phyloP scores from a whole-genome alignment of 345 rosid genomes.

The sweet orange (Citrus sinensis) region DNA sequence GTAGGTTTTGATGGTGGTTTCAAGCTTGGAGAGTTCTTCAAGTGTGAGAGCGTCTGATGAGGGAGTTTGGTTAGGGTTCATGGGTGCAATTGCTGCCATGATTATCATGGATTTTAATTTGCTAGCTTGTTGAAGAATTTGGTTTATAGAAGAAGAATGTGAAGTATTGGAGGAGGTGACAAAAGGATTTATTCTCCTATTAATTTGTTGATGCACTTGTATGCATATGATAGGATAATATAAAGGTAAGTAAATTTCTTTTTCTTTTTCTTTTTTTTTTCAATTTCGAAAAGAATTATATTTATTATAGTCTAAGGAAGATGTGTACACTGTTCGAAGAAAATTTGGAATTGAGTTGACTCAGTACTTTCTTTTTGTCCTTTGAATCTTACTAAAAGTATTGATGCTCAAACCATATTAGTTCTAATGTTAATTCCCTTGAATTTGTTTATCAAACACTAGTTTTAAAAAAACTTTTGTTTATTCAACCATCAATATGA shows the following conservation, averaged over 20 bases:
- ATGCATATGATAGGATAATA: not conserved
- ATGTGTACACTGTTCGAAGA: not conserved
- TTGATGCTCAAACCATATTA: too few relatives aligned
- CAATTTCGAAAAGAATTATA: not conserved
- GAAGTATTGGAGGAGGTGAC: not conserved
- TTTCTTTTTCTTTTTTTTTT: too few relatives aligned
- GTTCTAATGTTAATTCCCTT: not conserved
- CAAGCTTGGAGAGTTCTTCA: not conserved
- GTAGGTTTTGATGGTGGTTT: slow-evolving; percentile 5
- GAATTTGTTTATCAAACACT: not conserved
- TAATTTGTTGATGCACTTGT: not conserved
- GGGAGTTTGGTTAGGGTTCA: not conserved
- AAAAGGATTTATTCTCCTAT: not conserved
- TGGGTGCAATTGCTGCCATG: not conserved
- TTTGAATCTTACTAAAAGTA: not conserved
- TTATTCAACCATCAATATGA: too few relatives aligned
- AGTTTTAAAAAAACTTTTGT: too few relatives aligned
- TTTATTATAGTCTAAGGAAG: not conserved
- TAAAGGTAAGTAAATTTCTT: not conserved
- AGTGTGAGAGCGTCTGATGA: not conserved
- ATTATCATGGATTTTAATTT: not conserved
- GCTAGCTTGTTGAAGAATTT: not conserved
- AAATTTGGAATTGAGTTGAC: not conserved
- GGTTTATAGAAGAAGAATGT: not conserved
- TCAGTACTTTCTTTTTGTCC: too few relatives aligned